Conservation (phyloP, 2,329 filamentous ascomycete genomes). For the Trichoderma guizhouense region DNA sequence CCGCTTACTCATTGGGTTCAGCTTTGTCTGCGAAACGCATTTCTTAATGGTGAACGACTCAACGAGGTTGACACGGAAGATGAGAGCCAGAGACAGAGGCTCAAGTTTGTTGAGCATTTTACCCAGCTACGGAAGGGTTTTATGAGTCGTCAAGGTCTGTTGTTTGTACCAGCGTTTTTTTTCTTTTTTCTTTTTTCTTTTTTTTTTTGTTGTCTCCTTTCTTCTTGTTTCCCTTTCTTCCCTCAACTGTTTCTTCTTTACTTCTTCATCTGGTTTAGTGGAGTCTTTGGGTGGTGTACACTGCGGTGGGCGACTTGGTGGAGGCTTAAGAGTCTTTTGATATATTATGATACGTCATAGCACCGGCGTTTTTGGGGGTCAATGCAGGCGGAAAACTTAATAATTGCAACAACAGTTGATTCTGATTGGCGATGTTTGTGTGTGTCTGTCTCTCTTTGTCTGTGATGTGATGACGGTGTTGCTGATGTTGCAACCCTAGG, state of each 20-base stretch:
- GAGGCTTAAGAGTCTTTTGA: slow-evolving; percentile 17
- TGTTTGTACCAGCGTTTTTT: neutral
- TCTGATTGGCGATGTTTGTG: neutral
- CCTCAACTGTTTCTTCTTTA: neutral
- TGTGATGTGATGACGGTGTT: neutral
- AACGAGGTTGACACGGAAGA: neutral
- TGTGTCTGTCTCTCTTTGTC: neutral
- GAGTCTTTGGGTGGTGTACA: slow-evolving; percentile 5
- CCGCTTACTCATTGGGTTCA: neutral
- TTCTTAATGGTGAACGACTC: neutral
- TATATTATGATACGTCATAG: slow-evolving; percentile 24
- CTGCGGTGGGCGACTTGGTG: neutral
- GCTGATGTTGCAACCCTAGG: neutral
- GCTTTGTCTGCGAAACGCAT: neutral
- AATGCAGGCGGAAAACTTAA: neutral
- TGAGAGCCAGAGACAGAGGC: neutral
- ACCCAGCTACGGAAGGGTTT: neutral
- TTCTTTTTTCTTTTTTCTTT: neutral
- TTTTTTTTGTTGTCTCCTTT: neutral
- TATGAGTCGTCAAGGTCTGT: neutral
- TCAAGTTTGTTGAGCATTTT: neutral
- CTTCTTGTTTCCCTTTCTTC: neutral
- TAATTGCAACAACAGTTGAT: neutral
- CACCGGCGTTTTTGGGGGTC: slow-evolving; percentile 24
- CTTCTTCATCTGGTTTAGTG: neutral